These are phyloP conservation scores for Zostera marina DNA, from an alignment of 116 monocot genomes.

Conservation along the genomic window DNA sequence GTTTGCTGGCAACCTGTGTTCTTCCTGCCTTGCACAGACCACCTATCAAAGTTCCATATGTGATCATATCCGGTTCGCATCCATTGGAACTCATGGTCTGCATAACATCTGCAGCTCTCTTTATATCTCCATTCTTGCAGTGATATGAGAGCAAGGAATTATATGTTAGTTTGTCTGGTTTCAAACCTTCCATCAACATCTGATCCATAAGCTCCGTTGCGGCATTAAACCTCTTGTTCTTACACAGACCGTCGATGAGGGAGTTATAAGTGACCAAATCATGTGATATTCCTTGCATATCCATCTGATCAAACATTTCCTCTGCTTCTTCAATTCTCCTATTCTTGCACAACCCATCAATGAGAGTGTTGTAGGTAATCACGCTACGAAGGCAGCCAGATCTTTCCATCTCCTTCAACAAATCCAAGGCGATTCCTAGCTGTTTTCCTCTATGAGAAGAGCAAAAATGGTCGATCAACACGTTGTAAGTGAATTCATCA, in stretches of 20 bases:
- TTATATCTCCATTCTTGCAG: slow-evolving; percentile 76
- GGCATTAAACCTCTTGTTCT: slow-evolving; percentile 55
- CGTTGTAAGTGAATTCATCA: slow-evolving; percentile 71
- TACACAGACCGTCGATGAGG: slow-evolving; percentile 76
- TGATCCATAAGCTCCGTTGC: slow-evolving; percentile 79
- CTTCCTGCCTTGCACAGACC: slow-evolving; percentile 79
- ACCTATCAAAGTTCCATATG: slow-evolving; percentile 63
- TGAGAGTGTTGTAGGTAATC: slow-evolving; percentile 75
- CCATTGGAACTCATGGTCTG: slow-evolving; percentile 84
- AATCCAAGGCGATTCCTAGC: slow-evolving; percentile 41
- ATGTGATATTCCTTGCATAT: slow-evolving; percentile 54
- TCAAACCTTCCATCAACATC: slow-evolving; percentile 67
- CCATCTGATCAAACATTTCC: slow-evolving; percentile 88
- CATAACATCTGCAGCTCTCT: slow-evolving; percentile 74
- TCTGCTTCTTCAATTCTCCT: slow-evolving; percentile 64
- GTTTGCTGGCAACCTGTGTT: slow-evolving; percentile 56
- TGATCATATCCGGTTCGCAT: slow-evolving; percentile 70
- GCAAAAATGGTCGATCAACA: slow-evolving; percentile 70
- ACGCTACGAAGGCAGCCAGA: slow-evolving; percentile 58
- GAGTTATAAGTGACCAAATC: slow-evolving; percentile 71
- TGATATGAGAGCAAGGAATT: slow-evolving; percentile 74
- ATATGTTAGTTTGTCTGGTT: slow-evolving; percentile 83
- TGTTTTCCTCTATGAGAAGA: slow-evolving; percentile 9
- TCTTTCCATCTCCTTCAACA: slow-evolving; percentile 74
- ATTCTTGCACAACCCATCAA: slow-evolving; percentile 81